Evolutionary conservation across 208 protist genomes (phyloP).

Genomic region (Leishmania martiniquensis): DNA sequence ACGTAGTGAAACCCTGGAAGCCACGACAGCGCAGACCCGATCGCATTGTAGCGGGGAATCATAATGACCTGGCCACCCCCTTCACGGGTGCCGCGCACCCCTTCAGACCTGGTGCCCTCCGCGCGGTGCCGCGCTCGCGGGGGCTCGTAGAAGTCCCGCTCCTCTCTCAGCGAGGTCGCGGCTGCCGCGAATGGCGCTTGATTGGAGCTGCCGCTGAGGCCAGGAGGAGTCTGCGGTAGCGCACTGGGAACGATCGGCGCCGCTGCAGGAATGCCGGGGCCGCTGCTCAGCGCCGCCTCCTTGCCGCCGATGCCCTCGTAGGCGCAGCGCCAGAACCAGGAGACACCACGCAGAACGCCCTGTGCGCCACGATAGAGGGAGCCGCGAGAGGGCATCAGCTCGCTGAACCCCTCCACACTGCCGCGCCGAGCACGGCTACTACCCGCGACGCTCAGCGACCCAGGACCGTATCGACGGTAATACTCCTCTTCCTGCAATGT

Average conservation of each 20-base stretch:
- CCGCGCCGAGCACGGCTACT: background rate
- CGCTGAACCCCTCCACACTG: background rate
- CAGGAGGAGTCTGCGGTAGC: background rate
- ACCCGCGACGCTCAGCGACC: background rate
- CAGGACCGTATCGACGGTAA: constrained; percentile 13
- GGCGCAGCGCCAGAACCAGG: constrained; percentile 9
- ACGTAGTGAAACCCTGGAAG: constrained; percentile 43
- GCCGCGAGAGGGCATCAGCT: constrained; percentile 12
- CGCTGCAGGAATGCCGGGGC: background rate
- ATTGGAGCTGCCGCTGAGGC: background rate
- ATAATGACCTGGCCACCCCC: background rate
- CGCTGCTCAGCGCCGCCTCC: constrained; percentile 14
- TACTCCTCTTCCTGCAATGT: constrained; percentile 34
- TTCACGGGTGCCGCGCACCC: no score
- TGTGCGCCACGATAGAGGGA: constrained; percentile 19
- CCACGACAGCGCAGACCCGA: constrained; percentile 41
- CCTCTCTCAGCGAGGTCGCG: background rate
- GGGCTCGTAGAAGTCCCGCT: constrained; percentile 11
- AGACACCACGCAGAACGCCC: constrained; percentile 6
- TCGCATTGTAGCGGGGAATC: constrained; percentile 32
- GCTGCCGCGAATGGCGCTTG: background rate
- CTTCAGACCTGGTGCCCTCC: background rate
- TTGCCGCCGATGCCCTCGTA: constrained; percentile 5
- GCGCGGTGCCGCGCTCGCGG: constrained; percentile 17
- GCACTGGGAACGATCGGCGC: background rate